Base-by-base conservation (phyloP, 805 yeast species). In the Kuraishia cidri region DNA sequence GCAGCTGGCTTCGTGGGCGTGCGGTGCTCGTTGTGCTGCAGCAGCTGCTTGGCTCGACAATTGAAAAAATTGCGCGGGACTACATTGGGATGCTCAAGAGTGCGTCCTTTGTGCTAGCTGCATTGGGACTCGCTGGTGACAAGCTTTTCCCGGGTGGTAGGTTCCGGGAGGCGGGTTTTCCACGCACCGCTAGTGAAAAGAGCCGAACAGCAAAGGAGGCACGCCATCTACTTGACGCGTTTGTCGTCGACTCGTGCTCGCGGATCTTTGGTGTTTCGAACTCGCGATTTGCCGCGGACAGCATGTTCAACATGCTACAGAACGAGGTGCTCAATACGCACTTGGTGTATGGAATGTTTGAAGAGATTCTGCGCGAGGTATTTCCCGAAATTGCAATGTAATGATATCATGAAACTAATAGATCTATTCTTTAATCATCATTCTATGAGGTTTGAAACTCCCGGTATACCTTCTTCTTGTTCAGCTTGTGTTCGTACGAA, bases 21-120 rank as follows among this genome's bases (percentile, higher is more conserved):
- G 95, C 96, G 0, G 63, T 86, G 6, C 66, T 87, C 24, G 75
- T 86, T 4, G 73, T 88, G 3, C 57, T 88, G 33, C 96, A 87
- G 52, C 95, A 86, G 50, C 54, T 88, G 1, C 64, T 88, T 24
- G 97, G 97, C 0, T 82, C 90, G 2, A 81, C 96, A 0, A 79
- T 58, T 32, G 96, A 88, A 47, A 78, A 75, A 47, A 72, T 70
- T 34, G 66, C 75, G 4, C 57, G 77, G 26, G 64, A 66, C 19
- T 58, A 58, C 37, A 52, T 72, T 21, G 58, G 62, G 24, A 45
- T 44, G 5, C n/a, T 58, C 3, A 57, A 61, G 24, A 60, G 62
- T 7, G 75, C 71, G 29, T 65, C 59, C 7, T 63, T 60, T 20
- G 48, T 81, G 1, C 53, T 64, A n/a, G 69, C 64, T 8, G 10